Percentiles rank a stretch among this genome's conserved stretches.
phyloP scores from a whole-genome alignment of 805 yeast genomes.

The Yamadazyma sp. region DNA sequence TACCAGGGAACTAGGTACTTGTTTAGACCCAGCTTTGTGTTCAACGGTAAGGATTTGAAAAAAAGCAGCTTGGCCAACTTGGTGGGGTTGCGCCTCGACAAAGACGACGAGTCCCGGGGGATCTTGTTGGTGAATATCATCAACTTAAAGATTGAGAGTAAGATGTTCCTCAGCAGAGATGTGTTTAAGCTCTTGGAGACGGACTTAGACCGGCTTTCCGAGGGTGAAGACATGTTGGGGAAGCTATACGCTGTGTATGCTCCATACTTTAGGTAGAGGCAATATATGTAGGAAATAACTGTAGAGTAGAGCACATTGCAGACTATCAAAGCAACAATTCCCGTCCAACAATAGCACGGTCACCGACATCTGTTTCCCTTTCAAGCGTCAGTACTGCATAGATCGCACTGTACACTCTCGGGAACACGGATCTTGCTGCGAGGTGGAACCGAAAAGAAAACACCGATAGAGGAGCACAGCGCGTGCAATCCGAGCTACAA shows the following conservation, averaged over 20 bases:
- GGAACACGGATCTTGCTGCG: too few species aligned
- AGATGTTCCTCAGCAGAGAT: conserved; percentile 10
- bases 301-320: not conserved
- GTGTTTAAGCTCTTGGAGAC: conserved; percentile 12
- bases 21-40: conserved; percentile 28
- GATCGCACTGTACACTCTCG: too few species aligned
- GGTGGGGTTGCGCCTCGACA: conserved; percentile 43
- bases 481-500: too few species aligned
- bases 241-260: conserved; percentile 14
- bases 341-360: too few species aligned
- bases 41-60: conserved; percentile 33
- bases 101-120: conserved; percentile 15
- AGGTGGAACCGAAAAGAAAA: too few species aligned
- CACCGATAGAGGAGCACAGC: too few species aligned
- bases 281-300: not conserved
- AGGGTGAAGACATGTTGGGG: conserved; percentile 12
- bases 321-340: too few species aligned
- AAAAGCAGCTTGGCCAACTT: conserved; percentile 52
- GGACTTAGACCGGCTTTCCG: conserved; percentile 14
- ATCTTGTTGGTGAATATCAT: conserved; percentile 18
- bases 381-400: too few species aligned
- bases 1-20: conserved; percentile 47
- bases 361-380: too few species aligned
- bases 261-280: conserved; percentile 12
- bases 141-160: conserved; percentile 17